A percentile compares a stretch with the other conserved stretches of the same genome.
Evolutionary conservation across 768 basidiomycete species (phyloP).

Genomic region (Auriscalpium vulgare): DNA sequence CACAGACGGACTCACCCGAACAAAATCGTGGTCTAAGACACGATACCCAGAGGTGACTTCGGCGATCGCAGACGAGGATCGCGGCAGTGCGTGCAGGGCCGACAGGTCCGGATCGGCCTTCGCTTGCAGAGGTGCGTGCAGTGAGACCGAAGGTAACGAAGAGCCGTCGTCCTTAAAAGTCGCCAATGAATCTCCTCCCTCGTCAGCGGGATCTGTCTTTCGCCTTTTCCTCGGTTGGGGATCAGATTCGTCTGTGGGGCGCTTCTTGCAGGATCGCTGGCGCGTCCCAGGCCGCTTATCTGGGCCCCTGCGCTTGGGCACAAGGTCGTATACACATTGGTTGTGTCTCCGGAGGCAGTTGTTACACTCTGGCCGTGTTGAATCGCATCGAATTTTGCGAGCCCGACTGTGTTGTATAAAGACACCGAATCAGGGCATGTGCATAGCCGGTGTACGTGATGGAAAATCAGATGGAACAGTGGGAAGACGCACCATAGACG

Average conservation of each 20-base stretch:
- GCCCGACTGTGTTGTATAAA: constrained; percentile 47
- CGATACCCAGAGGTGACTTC: neutral
- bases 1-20: neutral
- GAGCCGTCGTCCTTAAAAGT: constrained; percentile 6
- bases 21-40: neutral
- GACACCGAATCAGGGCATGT: constrained; percentile 4
- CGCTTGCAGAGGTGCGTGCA: constrained; percentile 3
- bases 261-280: constrained; percentile 80
- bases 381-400: constrained; percentile 83
- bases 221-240: constrained; percentile 26
- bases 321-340: constrained; percentile 71
- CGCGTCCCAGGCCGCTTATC: constrained; percentile 83
- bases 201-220: constrained; percentile 17
- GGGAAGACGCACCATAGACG: constrained; percentile 61
- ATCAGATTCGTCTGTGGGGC: constrained; percentile 46
- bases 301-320: constrained; percentile 76
- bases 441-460: constrained; percentile 13
- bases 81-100: neutral
- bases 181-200: neutral
- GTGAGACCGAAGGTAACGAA: constrained; percentile 3
- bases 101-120: neutral
- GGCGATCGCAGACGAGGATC: neutral
- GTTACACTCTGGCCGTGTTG: constrained; percentile 71
- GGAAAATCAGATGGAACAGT: constrained; percentile 29
- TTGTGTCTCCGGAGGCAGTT: constrained; percentile 76